phyloP scores from a whole-genome alignment of 1,284 basidiomycete genomes.

The Flammula alnicola region DNA sequence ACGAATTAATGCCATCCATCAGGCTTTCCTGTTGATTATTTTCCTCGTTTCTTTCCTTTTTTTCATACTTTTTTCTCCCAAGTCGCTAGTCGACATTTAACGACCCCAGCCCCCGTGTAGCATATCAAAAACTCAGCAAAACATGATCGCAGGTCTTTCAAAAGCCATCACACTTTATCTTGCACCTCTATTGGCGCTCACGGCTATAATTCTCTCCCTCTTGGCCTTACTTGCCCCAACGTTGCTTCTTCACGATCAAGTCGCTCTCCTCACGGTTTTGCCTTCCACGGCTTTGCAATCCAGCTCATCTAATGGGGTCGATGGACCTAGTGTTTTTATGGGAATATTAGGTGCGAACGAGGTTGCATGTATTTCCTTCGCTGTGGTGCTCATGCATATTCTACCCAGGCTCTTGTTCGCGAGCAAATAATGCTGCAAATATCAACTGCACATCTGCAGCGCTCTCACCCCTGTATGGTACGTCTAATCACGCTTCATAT shows the following conservation, averaged over 20 bases:
- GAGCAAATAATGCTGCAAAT: constrained; percentile 48
- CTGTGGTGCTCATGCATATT: constrained; percentile 1
- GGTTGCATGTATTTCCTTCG: too few species aligned
- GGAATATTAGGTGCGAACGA: constrained; percentile 75
- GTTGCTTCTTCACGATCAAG: constrained; percentile 60
- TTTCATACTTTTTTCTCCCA: constrained; percentile 13
- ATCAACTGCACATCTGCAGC: constrained; percentile 62
- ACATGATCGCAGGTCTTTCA: constrained; percentile 72
- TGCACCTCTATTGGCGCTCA: constrained; percentile 66
- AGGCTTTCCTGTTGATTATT: neutral
- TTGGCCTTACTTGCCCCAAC: constrained; percentile 70
- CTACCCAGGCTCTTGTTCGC: constrained; percentile 69
- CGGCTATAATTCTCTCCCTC: constrained; percentile 65
- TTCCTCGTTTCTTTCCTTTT: constrained; percentile 13
- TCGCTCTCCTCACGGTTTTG: constrained; percentile 65
- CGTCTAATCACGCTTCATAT: neutral
- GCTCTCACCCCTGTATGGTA: constrained; percentile 69
- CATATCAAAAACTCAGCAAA: constrained; percentile 17
- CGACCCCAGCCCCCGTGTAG: constrained; percentile 17
- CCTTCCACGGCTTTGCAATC: constrained; percentile 58
- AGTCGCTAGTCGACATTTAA: constrained; percentile 40
- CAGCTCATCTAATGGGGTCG: constrained; percentile 47
- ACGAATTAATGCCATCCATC: neutral
- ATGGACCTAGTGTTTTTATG: constrained; percentile 72
- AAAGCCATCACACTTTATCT: constrained; percentile 73